Conservation (phyloP, 225 moss, liverwort and hornwort genomes). For the Physcomitrium patens region DNA sequence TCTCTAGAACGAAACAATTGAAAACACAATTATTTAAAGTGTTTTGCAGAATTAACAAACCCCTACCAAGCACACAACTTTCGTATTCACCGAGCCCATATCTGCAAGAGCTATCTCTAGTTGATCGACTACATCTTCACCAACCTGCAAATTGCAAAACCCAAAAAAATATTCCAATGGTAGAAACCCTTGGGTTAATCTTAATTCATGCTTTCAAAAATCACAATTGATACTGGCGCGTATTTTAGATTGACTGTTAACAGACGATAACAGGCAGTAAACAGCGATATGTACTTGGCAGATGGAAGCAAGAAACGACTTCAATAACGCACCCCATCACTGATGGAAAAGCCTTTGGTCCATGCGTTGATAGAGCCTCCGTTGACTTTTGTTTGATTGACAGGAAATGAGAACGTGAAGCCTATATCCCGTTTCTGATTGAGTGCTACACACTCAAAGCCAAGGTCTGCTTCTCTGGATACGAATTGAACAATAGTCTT, state of each 20-base stretch:
- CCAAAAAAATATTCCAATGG: neutral
- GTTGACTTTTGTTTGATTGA: conserved; percentile 76
- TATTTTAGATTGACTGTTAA: neutral
- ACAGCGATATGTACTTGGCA: neutral
- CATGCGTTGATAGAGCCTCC: conserved; percentile 69
- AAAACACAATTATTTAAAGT: neutral
- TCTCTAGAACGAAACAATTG: neutral
- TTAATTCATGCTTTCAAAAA: neutral
- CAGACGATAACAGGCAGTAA: neutral
- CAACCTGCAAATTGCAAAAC: conserved; percentile 42
- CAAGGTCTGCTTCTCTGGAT: conserved; percentile 58
- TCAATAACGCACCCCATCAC: conserved; percentile 61
- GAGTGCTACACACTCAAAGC: conserved; percentile 59
- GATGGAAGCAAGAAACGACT: neutral
- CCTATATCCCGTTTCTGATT: conserved; percentile 69
- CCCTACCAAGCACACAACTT: conserved; percentile 56
- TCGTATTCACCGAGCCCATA: conserved; percentile 31
- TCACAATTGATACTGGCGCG: too few relatives aligned
- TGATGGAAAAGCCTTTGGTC: conserved; percentile 89
- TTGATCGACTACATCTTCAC: conserved; percentile 48
- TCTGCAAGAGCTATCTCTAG: conserved; percentile 38
- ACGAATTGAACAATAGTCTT: conserved; percentile 61
- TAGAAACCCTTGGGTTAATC: neutral
- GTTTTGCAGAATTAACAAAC: neutral
- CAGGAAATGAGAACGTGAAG: conserved; percentile 87